Base-by-base conservation (phyloP, 2,329 filamentous ascomycete genomes). In the Epichloe typhina region DNA sequence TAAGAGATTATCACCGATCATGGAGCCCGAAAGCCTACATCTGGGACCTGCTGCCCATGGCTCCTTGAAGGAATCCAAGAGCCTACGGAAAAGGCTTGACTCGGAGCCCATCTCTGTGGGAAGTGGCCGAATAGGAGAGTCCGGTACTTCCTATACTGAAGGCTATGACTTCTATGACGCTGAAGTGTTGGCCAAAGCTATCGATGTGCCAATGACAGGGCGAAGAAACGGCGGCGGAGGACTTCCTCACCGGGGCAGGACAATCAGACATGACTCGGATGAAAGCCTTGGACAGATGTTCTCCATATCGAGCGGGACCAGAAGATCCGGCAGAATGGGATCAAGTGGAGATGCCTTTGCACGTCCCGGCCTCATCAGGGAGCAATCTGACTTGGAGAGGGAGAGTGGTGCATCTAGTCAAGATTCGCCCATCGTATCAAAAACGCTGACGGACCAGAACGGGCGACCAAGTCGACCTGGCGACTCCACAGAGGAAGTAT, bases 101-200 rank as follows among this genome's bases (percentile, higher is more conserved):
- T 79, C 76, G 1, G 65, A 67, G 38, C 70, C 76, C 1, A 57
- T 77, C 26, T 80, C 77, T 2, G 66, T 71, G n/a, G 54, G 64
- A 19, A 79, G 75, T 58, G 70, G 75, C 35, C 70, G 72, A 40
- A 78, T 73, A 57, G 71, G 69, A 42, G 56, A 58, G 39, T 70
- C 72, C 5, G 70, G 74, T 6, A 69, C 74, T 21, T 76, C 74
- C 12, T 75, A 69, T 58, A 77, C 74, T 1, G 79, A 82, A 55
- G 80, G 80, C 0, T 83, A 83, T 57, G 80, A 83, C 61, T 83
- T 83, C 58, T 83, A 83, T 59, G 80, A 79, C 57, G 66, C 79
- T 31, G 78, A 79, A n/a, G 73, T 69, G 31, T 62, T 75, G 50
- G 65, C 66, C 46, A 68, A 68, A 43, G 75, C 74, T 6, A 75